Evolutionary conservation across 1,284 basidiomycete genomes (phyloP).

Genomic region (Ganoderma resinaceum): DNA sequence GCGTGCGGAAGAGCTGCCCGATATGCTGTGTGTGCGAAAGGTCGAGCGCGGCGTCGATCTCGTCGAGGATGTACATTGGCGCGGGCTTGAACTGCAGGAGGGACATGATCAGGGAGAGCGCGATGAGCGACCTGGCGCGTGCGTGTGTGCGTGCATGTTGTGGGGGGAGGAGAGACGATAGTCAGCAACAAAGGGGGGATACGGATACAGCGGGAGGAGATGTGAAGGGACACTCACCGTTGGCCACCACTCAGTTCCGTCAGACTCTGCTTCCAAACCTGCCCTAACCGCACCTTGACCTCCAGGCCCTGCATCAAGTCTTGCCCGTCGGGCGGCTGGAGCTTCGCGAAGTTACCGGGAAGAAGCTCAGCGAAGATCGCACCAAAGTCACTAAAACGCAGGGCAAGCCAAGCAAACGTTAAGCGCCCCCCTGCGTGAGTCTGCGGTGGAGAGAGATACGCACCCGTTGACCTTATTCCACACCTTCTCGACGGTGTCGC

Average conservation of each 20-base stretch:
- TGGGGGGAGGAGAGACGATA: no score
- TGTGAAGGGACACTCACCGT: constrained; percentile 74
- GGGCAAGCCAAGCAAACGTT: background rate
- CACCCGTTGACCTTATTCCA: constrained; percentile 96
- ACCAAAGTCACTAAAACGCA: constrained; percentile 84
- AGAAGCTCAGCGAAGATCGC: constrained; percentile 95
- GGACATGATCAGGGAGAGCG: constrained; percentile 97
- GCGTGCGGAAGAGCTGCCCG: constrained; percentile 92
- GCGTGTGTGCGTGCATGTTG: background rate
- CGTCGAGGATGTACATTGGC: constrained; percentile 99
- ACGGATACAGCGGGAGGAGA: no score
- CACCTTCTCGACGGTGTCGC: constrained; percentile 91
- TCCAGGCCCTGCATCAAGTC: constrained; percentile 96
- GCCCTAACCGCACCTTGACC: constrained; percentile 95
- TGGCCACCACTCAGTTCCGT: constrained; percentile 98
- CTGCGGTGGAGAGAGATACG: constrained; percentile 40
- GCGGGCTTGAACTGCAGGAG: constrained; percentile 98
- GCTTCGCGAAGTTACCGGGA: constrained; percentile 96
- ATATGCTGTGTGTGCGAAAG: constrained; percentile 97
- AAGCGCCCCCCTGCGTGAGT: no score
- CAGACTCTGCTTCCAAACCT: constrained; percentile 96
- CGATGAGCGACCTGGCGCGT: constrained; percentile 84
- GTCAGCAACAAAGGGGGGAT: no score
- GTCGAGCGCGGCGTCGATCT: constrained; percentile 97
- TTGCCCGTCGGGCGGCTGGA: constrained; percentile 93